Evolutionary conservation across 139 green algal species (phyloP).

Genomic region (Picochlorum sp.): DNA sequence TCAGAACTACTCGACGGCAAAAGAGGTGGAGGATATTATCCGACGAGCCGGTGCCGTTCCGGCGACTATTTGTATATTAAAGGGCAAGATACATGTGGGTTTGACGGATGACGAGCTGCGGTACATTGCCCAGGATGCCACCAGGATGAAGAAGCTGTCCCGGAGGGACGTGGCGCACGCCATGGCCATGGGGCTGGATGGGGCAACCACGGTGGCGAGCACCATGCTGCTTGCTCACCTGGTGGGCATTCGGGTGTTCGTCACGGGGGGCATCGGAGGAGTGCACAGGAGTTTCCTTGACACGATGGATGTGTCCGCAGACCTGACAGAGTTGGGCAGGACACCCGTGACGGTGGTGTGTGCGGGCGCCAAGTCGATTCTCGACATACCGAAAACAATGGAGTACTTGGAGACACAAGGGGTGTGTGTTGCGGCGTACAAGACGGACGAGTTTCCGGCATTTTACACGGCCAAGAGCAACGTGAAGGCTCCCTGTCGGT

Average conservation of each 20-base stretch:
- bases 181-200: slow-evolving; percentile 50
- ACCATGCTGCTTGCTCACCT: slow-evolving; percentile 83
- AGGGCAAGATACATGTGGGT: slow-evolving; percentile 58
- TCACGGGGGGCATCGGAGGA: slow-evolving; percentile 72
- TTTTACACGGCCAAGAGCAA: slow-evolving; percentile 83
- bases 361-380: slow-evolving; percentile 88
- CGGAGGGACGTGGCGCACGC: slow-evolving; percentile 72
- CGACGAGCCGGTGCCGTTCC: slow-evolving; percentile 57
- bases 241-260: slow-evolving; percentile 75
- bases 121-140: slow-evolving; percentile 31
- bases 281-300: slow-evolving; percentile 72
- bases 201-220: slow-evolving; percentile 88
- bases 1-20: slow-evolving; percentile 79
- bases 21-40: slow-evolving; percentile 79
- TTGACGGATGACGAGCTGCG: slow-evolving; percentile 36
- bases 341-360: slow-evolving; percentile 91
- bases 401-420: slow-evolving; percentile 92
- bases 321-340: slow-evolving; percentile 80
- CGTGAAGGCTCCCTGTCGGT: slow-evolving; percentile 41
- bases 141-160: slow-evolving; percentile 62
- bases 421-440: slow-evolving; percentile 76
- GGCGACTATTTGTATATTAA: slow-evolving; percentile 89
- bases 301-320: slow-evolving; percentile 81
- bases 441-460: slow-evolving; percentile 84
- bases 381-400: slow-evolving; percentile 94